Conservation (phyloP, 495 filamentous ascomycete genomes). For the Alectoria sarmentosa region DNA sequence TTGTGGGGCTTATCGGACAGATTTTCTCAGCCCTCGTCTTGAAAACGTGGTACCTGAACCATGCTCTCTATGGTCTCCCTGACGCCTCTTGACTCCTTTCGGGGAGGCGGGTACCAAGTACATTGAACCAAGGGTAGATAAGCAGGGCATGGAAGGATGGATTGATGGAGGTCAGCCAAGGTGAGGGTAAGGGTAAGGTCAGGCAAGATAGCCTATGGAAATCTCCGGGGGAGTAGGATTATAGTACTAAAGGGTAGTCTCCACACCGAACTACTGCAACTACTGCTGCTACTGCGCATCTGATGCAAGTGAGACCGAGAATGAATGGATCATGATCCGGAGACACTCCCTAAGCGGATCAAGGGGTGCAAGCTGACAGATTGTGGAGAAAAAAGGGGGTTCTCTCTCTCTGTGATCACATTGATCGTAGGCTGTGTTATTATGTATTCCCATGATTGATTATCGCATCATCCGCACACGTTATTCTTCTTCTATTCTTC, state of each 20-base stretch:
- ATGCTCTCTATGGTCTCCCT: slow-evolving; percentile 13
- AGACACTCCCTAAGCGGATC: background rate
- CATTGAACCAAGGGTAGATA: slow-evolving; percentile 12
- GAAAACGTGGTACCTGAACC: slow-evolving; percentile 21
- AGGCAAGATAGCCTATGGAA: background rate
- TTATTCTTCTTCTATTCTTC: too few species aligned
- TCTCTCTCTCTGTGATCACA: too few species aligned
- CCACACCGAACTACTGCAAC: background rate
- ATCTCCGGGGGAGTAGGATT: background rate
- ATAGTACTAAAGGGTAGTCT: background rate
- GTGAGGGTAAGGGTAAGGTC: too few species aligned
- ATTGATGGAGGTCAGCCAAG: too few species aligned
- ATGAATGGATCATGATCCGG: slow-evolving; percentile 1
- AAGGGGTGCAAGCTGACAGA: slow-evolving; percentile 8
- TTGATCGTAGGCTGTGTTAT: too few species aligned
- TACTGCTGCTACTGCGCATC: slow-evolving; percentile 1
- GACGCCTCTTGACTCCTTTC: slow-evolving; percentile 8
- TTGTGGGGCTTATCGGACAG: slow-evolving; percentile 20
- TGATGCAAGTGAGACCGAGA: slow-evolving; percentile 13
- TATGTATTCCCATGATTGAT: background rate
- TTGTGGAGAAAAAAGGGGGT: slow-evolving; percentile 13
- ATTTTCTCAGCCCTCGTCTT: slow-evolving; percentile 6
- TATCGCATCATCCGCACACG: slow-evolving; percentile 3
- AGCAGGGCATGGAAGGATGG: too few species aligned
- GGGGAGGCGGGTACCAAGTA: background rate